Percentiles rank a stretch among this genome's conserved stretches.
Evolutionary conservation across 2,329 filamentous ascomycete genomes (phyloP).

Genomic region (Fusarium sororula): DNA sequence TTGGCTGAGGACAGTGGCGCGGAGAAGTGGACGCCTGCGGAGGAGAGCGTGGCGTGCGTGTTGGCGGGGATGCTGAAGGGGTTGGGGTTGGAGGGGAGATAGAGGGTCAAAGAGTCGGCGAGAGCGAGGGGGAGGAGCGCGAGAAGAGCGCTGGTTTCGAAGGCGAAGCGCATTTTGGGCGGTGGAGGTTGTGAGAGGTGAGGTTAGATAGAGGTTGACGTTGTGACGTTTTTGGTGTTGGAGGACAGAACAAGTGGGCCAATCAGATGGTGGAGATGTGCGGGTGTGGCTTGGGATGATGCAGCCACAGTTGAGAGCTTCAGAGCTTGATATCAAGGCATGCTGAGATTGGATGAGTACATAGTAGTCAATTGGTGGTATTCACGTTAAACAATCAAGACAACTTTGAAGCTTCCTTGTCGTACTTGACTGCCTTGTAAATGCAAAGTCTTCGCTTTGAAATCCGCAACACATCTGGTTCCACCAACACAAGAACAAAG

Average conservation of each 20-base stretch:
- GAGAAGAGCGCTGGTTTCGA: constrained; percentile 48
- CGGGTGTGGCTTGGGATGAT: constrained; percentile 29
- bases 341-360: background rate
- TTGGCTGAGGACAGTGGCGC: constrained; percentile 74
- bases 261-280: constrained; percentile 20
- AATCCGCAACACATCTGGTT: background rate
- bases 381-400: background rate
- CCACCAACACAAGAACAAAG: background rate
- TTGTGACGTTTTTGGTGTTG: constrained; percentile 36
- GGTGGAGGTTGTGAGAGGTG: background rate
- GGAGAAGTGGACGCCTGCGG: constrained; percentile 51
- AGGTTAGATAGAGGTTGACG: constrained; percentile 18
- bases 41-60: constrained; percentile 69
- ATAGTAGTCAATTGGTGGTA: background rate
- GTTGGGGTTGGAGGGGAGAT: constrained; percentile 59
- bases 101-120: constrained; percentile 52
- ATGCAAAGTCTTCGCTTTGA: background rate
- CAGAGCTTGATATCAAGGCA: background rate
- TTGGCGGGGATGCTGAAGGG: constrained; percentile 67
- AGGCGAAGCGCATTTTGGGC: constrained; percentile 48
- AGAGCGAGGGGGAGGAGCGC: constrained; percentile 49
- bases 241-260: constrained; percentile 34
- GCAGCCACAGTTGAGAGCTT: constrained; percentile 27
- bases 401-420: background rate
- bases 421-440: background rate